Evolutionary conservation across 306 rosid species (phyloP).

Genomic region (Acmispon strigosus): DNA sequence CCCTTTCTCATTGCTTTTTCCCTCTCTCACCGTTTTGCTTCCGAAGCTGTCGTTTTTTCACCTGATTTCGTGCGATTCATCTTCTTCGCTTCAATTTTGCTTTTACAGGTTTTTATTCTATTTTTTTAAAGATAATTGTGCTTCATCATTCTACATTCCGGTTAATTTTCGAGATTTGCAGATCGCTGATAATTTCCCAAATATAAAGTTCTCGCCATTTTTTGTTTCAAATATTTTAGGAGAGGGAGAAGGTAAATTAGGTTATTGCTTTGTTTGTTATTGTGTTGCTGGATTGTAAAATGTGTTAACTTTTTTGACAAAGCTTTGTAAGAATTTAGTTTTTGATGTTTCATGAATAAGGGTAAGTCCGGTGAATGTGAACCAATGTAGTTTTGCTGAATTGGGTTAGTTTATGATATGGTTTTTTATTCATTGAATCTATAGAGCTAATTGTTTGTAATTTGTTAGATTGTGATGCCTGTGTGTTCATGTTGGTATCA

Average conservation of each 20-base stretch:
- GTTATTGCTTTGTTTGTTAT: neutral
- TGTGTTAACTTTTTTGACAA: neutral
- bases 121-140: neutral
- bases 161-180: neutral
- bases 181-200: conserved; percentile 4
- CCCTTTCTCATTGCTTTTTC: neutral
- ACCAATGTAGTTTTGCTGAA: neutral
- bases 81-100: conserved; percentile 6
- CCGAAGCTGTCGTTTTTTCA: neutral
- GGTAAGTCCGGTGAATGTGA: neutral
- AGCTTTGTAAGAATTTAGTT: neutral
- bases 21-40: neutral
- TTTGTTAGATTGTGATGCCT: neutral
- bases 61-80: conserved; percentile 22
- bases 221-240: neutral
- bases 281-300: conserved; percentile 13
- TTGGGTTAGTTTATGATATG: neutral
- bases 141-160: conserved; percentile 15
- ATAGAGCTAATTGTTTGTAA: neutral
- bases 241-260: neutral
- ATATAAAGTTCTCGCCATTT: neutral
- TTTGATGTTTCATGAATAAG: neutral
- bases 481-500: neutral
- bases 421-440: conserved; percentile 17
- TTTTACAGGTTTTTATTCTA: conserved; percentile 32